Evolutionary conservation across 306 rosid species (phyloP), one percentile per base, ranked within the genome.

Genomic region (Inga laurina): DNA sequence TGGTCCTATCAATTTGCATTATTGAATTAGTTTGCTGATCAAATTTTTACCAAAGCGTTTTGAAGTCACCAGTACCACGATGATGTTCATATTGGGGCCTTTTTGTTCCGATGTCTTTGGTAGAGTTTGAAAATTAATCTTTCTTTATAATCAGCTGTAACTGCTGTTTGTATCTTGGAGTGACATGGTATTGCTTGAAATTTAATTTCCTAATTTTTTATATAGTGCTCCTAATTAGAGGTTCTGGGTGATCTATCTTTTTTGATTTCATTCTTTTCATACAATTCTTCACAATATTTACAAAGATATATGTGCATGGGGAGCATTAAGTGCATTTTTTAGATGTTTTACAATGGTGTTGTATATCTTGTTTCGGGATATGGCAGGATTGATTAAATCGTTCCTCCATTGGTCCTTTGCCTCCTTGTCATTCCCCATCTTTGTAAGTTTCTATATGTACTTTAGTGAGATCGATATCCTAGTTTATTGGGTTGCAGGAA

Each of bases 351-450:
- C 27, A 27, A 27, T 27, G 27, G 0, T 27, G 27, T 27, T 37
- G 45, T 62, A 75, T 83, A 81, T 71, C 75, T 41, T 75, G 64
- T 86, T 88, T 90, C 94, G 94, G 99, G 99, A 97, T 85, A 97
- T 97, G 99, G 99, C 98, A 9, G 99, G 99, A 75, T 87, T 97
- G 84, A 94, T 94, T 95, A 52, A 93, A 95, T 52, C 99, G 99
- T 80, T 95, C 99, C 80, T 93, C 98, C 43, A 90, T 95, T 59
- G 99, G 98, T 52, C 98, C 99, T 74, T 84, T 94, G 87, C 99
- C 98, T 78, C 80, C 99, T 43, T 92, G 95, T 86, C 94, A 97
- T 85, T 91, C 98, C 48, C 97, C 99, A 21, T 91, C 94, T 79
- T 87, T 97, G 98, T 97, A 88, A 90, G 98, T 80, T 82, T 78